Percentiles rank a stretch among this genome's conserved stretches.
Conservation (phyloP, 768 basidiomycete genomes). For the Agrocybe praecox region DNA sequence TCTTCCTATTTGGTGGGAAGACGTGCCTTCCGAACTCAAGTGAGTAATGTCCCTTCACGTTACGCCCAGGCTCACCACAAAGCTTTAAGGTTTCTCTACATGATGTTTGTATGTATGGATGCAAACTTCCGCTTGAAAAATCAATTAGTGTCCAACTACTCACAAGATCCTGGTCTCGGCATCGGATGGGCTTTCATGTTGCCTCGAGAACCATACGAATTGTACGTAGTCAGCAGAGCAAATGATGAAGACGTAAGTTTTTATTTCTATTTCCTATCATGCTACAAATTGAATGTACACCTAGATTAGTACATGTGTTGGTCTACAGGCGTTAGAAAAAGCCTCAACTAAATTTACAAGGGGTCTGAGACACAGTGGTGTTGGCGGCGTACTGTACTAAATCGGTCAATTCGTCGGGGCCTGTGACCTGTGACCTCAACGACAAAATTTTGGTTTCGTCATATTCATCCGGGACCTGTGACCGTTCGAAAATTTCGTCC, state of each 20-base stretch:
- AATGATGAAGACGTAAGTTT: constrained; percentile 8
- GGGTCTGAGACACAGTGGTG: constrained; percentile 24
- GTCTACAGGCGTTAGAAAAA: constrained; percentile 25
- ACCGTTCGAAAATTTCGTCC: too few species aligned
- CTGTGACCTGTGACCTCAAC: too few species aligned
- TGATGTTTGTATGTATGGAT: neutral
- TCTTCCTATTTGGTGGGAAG: constrained; percentile 24
- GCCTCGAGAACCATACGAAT: neutral
- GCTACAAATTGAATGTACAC: too few species aligned
- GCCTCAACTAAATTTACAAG: constrained; percentile 23
- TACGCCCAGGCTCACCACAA: too few species aligned
- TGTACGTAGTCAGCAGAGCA: neutral
- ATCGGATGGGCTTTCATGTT: constrained; percentile 3
- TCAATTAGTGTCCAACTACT: constrained; percentile 5
- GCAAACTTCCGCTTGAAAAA: neutral
- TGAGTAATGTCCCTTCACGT: too few species aligned
- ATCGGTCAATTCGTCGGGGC: too few species aligned
- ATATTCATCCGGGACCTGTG: too few species aligned
- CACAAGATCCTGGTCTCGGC: constrained; percentile 3
- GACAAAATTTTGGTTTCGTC: too few species aligned
- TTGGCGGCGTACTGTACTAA: constrained; percentile 20
- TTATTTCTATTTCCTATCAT: neutral
- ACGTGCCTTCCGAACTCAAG: neutral
- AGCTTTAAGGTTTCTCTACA: neutral
- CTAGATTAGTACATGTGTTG: constrained; percentile 29